Percentiles rank a stretch among this genome's conserved stretches.
phyloP scores from a whole-genome alignment of 208 protist species.

The Phytomonas francai region DNA sequence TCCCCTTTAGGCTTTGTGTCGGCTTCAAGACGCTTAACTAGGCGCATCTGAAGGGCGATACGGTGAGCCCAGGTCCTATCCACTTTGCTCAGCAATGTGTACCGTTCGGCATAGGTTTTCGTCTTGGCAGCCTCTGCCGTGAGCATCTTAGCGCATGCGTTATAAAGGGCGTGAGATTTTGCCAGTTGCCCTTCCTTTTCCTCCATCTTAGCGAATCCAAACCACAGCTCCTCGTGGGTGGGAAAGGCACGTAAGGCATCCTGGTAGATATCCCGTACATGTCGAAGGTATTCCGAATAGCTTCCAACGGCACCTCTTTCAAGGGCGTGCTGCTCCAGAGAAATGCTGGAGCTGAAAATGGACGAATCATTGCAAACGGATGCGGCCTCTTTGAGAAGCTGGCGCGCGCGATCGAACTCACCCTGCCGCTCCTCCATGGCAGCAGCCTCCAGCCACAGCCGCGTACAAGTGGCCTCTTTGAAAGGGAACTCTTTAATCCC shows the following conservation, averaged over 20 bases:
- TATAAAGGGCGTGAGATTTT: slow-evolving; percentile 51
- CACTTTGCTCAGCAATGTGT: slow-evolving; percentile 54
- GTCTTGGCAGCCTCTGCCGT: slow-evolving; percentile 30
- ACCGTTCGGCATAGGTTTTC: slow-evolving; percentile 55
- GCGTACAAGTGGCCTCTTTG: slow-evolving; percentile 40
- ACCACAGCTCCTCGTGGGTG: slow-evolving; percentile 48
- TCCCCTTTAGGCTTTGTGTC: slow-evolving; percentile 3
- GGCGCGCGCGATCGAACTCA: slow-evolving; percentile 36
- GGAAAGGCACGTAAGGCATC: slow-evolving; percentile 58
- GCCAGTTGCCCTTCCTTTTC: slow-evolving; percentile 44
- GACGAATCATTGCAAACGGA: slow-evolving; percentile 36
- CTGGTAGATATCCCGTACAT: slow-evolving; percentile 33
- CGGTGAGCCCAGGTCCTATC: slow-evolving; percentile 61
- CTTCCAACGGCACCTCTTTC: slow-evolving; percentile 9
- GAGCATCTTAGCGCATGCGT: slow-evolving; percentile 40
- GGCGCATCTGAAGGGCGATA: slow-evolving; percentile 40
- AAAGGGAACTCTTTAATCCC: slow-evolving; percentile 76
- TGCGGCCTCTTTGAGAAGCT: slow-evolving; percentile 47
- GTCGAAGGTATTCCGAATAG: slow-evolving; percentile 16
- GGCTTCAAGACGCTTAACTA: slow-evolving; percentile 19
- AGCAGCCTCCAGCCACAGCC: slow-evolving; percentile 74
- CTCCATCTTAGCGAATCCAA: slow-evolving; percentile 71
- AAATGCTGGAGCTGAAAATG: slow-evolving; percentile 24
- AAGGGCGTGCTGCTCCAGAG: slow-evolving; percentile 34
- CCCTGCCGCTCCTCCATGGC: slow-evolving; percentile 59